Percentiles rank a stretch among this genome's conserved stretches.
Conservation (phyloP, 331 rosid genomes). For the Arachis monticola region DNA sequence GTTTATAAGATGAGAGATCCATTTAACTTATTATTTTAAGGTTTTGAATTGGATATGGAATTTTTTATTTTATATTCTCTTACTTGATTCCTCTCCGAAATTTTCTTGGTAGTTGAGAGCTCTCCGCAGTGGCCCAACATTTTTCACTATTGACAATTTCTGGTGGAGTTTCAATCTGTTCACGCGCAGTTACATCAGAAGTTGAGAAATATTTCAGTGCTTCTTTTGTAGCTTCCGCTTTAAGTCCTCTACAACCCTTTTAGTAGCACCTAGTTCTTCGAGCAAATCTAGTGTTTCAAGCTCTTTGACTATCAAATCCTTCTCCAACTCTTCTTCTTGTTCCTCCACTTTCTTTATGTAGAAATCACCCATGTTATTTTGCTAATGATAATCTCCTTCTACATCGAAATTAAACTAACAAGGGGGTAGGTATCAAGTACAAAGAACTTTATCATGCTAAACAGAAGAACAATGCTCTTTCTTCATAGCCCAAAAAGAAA, state of each 20-base stretch:
- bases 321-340: conserved; percentile 94
- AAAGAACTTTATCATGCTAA: conserved; percentile 16
- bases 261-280: conserved; percentile 88
- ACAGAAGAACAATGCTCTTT: background rate
- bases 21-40: no score
- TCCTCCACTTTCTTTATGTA: conserved; percentile 96
- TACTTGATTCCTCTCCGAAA: no score
- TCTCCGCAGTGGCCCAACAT: no score
- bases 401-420: conserved; percentile 46
- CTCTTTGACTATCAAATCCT: conserved; percentile 93
- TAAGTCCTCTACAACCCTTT: conserved; percentile 82
- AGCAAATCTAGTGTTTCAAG: conserved; percentile 93
- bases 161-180: conserved; percentile 54
- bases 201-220: conserved; percentile 63
- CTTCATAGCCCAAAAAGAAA: no score
- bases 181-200: conserved; percentile 49
- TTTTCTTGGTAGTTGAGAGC: no score
- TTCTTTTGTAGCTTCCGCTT: conserved; percentile 79
- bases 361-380: conserved; percentile 61
- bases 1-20: no score
- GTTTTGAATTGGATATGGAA: no score
- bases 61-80: no score
- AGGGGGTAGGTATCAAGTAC: background rate
- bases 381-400: conserved; percentile 44
- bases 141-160: no score